These are phyloP conservation scores for Fusarium papillatum DNA, from an alignment of 2,329 filamentous ascomycete genomes.

Conservation along the genomic window DNA sequence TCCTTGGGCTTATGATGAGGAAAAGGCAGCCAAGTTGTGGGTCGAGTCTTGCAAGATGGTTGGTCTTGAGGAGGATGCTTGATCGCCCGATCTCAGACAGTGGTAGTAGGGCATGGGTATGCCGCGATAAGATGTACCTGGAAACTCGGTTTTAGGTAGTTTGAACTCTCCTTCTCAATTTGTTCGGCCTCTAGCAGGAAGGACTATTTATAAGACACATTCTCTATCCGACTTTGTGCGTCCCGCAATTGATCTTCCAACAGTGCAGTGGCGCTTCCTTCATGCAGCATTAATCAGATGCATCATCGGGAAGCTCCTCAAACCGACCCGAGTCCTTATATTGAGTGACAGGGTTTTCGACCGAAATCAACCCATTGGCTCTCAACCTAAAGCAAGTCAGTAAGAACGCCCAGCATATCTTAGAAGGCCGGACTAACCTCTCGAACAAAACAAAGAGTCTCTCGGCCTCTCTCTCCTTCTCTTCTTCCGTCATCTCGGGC, in stretches of 20 bases:
- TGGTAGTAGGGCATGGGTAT: not conserved
- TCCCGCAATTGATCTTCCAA: not conserved
- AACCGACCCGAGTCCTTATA: not conserved
- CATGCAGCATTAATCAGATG: not conserved
- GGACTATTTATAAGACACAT: not conserved
- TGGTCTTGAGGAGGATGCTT: not conserved
- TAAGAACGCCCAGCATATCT: not conserved
- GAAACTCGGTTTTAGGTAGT: not conserved
- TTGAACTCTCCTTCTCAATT: not conserved
- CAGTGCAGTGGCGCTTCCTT: not conserved
- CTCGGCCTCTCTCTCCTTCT: constrained; percentile 5
- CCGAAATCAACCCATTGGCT: not conserved
- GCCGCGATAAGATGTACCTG: not conserved
- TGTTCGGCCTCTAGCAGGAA: not conserved
- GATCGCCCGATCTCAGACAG: not conserved
- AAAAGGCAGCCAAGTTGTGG: constrained; percentile 3
- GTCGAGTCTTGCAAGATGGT: constrained; percentile 1
- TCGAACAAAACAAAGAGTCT: constrained; percentile 1
- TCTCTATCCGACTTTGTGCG: not conserved
- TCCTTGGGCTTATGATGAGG: constrained; percentile 5
- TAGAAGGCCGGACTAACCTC: not conserved
- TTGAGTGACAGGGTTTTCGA: constrained; percentile 4
- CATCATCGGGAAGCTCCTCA: not conserved
- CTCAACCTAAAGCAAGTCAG: not conserved
- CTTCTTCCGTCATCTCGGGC: constrained; percentile 1